Evolutionary conservation across 495 filamentous ascomycete genomes (phyloP), one percentile per base, ranked within the genome.

Genomic region (Friedmanniomyces simplex): DNA sequence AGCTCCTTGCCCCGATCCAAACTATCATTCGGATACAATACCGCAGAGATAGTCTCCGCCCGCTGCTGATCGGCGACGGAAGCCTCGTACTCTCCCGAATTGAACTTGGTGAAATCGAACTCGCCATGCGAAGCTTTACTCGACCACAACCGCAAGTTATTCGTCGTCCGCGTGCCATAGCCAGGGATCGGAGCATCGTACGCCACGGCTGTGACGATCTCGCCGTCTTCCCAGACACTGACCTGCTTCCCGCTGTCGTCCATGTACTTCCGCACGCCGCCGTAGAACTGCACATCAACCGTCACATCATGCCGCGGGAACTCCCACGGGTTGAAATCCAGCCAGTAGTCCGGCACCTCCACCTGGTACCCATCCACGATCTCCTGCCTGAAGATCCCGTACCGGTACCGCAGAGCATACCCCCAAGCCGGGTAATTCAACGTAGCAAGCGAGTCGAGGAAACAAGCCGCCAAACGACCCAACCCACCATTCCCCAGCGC

Each of bases 61-160:
- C 83, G 82, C 71, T 98, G 93, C 69, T 96, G 89, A 66, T 97
- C 94, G 11, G 86, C 87, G 21, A 98, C 94, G 26, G 93, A 93
- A 73, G 85, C 93, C 70, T 98, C 93, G 70, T 98, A 98, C 58
- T 98, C 91, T 37, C 93, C 93, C 25, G 83, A 89, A 72, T 98
- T 98, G 84, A 98, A 98, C 69, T 96, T 98, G 65, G 95, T 91
- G 77, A 98, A 98, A 72, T 98, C 91, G 61, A 98, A 98, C 71
- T 98, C 93, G 52, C 94, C 93, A 65, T 87, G 90, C 49, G 89
- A 88, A 50, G 93, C 93, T 73, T 96, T 95, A 74, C 89, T 95
- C 16, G 89, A 95, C 93, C 93, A 98, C 26, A 98, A 74, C 18
- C 93, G 84, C 64, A 98, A 77, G 72, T 98, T 98, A 74, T 98